Evolutionary conservation across 306 rosid genomes (phyloP).

Genomic region (Coriaria nepalensis): DNA sequence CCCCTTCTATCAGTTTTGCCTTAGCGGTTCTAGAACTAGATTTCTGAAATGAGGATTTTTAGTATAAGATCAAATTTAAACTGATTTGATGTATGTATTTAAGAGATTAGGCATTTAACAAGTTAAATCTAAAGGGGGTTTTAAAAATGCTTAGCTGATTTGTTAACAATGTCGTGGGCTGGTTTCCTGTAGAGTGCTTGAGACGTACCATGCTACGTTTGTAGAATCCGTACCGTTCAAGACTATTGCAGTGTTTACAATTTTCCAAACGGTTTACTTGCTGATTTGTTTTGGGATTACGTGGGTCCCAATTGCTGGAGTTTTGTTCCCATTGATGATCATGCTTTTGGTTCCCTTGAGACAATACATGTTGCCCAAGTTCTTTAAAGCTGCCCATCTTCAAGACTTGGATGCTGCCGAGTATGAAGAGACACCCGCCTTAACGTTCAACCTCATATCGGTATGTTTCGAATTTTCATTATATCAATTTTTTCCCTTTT

Average conservation of each 20-base stretch:
- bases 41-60: no score
- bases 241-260: conserved; percentile 46
- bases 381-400: conserved; percentile 59
- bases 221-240: conserved; percentile 70
- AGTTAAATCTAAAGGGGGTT: no score
- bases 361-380: conserved; percentile 67
- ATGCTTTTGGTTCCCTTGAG: conserved; percentile 84
- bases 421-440: conserved; percentile 51
- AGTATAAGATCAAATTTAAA: no score
- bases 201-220: conserved; percentile 50
- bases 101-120: no score
- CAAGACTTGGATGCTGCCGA: conserved; percentile 77
- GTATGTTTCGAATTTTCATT: conserved; percentile 23
- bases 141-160: no score
- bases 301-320: conserved; percentile 70
- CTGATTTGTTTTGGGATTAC: conserved; percentile 67
- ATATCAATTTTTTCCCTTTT: no score
- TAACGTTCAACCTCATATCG: conserved; percentile 28
- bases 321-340: conserved; percentile 71
- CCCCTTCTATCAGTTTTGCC: no score
- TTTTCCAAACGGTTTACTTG: conserved; percentile 60
- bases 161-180: no score
- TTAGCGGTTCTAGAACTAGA: no score
- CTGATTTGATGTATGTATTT: no score
- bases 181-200: conserved; percentile 33